Conservation (phyloP, 2,329 filamentous ascomycete genomes). For the Calonectria fujianensis region DNA sequence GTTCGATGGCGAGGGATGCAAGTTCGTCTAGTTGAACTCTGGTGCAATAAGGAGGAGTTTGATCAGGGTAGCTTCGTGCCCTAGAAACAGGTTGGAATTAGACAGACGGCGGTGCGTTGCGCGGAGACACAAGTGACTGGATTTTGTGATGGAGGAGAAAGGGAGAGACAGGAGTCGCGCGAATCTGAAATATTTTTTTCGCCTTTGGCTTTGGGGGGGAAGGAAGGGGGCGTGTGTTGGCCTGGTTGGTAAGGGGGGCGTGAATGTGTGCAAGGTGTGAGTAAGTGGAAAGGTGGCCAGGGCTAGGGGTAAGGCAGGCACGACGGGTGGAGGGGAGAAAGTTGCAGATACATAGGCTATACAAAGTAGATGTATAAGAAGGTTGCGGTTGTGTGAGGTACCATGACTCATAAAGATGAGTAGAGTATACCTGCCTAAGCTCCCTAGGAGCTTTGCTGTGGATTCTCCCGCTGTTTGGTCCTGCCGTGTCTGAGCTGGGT, state of each 20-base stretch:
- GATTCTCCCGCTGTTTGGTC: slow-evolving; percentile 43
- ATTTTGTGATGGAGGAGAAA: slow-evolving; percentile 65
- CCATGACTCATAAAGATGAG: not conserved
- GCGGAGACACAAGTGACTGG: slow-evolving; percentile 68
- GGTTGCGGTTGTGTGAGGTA: slow-evolving; percentile 4
- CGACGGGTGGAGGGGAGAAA: slow-evolving; percentile 37
- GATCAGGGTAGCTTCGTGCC: slow-evolving; percentile 92
- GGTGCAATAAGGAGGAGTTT: slow-evolving; percentile 76
- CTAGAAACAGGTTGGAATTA: slow-evolving; percentile 76
- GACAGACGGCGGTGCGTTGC: slow-evolving; percentile 69
- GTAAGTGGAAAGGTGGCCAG: slow-evolving; percentile 55
- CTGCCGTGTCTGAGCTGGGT: slow-evolving; percentile 38
- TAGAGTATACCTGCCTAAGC: slow-evolving; percentile 31
- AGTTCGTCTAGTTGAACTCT: slow-evolving; percentile 76
- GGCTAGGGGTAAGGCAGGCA: slow-evolving; percentile 51
- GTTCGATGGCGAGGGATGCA: slow-evolving; percentile 67
- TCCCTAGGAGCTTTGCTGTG: slow-evolving; percentile 39
- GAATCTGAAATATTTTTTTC: slow-evolving; percentile 66
- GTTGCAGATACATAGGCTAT: slow-evolving; percentile 21
- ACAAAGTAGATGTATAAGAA: not conserved
- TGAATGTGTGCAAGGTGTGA: slow-evolving; percentile 52
- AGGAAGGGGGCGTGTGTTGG: slow-evolving; percentile 53
- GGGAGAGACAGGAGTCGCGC: slow-evolving; percentile 57
- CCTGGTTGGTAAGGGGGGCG: slow-evolving; percentile 48
- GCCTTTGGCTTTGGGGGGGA: slow-evolving; percentile 51